Evolutionary conservation across 2,329 filamentous ascomycete species (phyloP).

Genomic region (Chaetomium strumarium): DNA sequence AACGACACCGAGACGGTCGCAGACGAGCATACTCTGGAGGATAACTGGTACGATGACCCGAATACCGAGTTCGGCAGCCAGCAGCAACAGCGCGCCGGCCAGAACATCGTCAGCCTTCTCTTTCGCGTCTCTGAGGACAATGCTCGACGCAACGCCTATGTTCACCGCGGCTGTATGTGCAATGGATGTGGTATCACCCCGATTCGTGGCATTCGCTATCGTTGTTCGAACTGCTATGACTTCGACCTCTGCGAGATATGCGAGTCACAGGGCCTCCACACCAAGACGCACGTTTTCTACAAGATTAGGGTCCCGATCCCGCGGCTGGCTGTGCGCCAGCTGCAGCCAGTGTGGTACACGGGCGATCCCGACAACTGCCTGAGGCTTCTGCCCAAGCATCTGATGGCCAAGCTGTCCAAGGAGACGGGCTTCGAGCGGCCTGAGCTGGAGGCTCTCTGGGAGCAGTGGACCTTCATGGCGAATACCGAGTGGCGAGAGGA

Average conservation of each 20-base stretch:
- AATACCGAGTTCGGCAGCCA: slow-evolving; percentile 36
- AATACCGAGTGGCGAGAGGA: slow-evolving; percentile 79
- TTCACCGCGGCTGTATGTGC: slow-evolving; percentile 88
- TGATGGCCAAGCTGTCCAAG: slow-evolving; percentile 63
- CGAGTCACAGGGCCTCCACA: slow-evolving; percentile 71
- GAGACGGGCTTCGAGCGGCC: slow-evolving; percentile 77
- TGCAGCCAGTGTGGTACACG: slow-evolving; percentile 80
- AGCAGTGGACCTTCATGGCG: slow-evolving; percentile 93
- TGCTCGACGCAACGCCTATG: slow-evolving; percentile 77
- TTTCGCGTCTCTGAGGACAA: slow-evolving; percentile 95
- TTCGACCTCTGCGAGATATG: slow-evolving; percentile 94
- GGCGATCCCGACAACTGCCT: slow-evolving; percentile 72
- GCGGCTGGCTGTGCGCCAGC: slow-evolving; percentile 73
- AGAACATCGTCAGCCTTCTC: slow-evolving; percentile 77
- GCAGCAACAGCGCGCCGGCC: slow-evolving; percentile 52
- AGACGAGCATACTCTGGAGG: slow-evolving; percentile 33
- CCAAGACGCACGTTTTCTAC: slow-evolving; percentile 92
- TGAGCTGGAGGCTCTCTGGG: slow-evolving; percentile 89
- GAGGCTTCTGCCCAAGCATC: slow-evolving; percentile 57
- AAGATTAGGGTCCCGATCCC: slow-evolving; percentile 89
- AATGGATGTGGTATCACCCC: slow-evolving; percentile 83
- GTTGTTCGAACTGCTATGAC: slow-evolving; percentile 92
- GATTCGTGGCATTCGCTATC: slow-evolving; percentile 87
- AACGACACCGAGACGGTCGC: slow-evolving; percentile 33
- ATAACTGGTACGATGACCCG: slow-evolving; percentile 49